Conservation (phyloP, 108 stramenopile genomes). For the Parmales sp. region DNA sequence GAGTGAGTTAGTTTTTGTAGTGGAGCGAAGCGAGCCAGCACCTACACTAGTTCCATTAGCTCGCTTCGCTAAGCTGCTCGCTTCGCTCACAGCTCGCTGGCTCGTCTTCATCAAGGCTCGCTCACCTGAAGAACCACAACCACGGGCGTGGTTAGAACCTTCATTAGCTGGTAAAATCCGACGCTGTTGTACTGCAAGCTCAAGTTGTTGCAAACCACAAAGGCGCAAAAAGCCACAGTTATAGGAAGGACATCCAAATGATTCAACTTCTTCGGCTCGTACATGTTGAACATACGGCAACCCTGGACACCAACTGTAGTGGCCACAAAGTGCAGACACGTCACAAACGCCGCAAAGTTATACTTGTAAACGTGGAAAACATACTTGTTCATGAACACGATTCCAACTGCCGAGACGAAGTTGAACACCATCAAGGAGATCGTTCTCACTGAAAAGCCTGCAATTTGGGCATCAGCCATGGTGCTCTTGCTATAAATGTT, state of each 20-base stretch:
- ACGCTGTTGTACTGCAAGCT: constrained; percentile 23
- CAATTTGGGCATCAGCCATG: too few relatives aligned
- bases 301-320: constrained; percentile 18
- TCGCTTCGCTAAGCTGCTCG: too few relatives aligned
- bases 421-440: constrained; percentile 18
- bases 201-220: constrained; percentile 26
- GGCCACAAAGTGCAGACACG: constrained; percentile 21
- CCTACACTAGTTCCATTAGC: too few relatives aligned
- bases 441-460: too few relatives aligned
- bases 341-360: constrained; percentile 17
- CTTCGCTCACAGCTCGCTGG: too few relatives aligned
- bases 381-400: constrained; percentile 21
- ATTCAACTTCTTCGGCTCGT: constrained; percentile 19
- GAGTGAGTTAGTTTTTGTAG: too few relatives aligned
- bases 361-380: constrained; percentile 12
- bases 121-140: constrained; percentile 22
- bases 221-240: constrained; percentile 25
- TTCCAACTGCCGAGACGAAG: constrained; percentile 22
- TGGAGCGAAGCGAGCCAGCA: too few relatives aligned
- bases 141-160: constrained; percentile 24
- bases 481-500: too few relatives aligned
- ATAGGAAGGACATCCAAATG: constrained; percentile 27
- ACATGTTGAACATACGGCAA: constrained; percentile 11
- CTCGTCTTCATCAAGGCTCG: too few relatives aligned
- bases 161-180: constrained; percentile 26